Base-by-base conservation (phyloP, 1,284 basidiomycete species). In the Ustilago hordei region DNA sequence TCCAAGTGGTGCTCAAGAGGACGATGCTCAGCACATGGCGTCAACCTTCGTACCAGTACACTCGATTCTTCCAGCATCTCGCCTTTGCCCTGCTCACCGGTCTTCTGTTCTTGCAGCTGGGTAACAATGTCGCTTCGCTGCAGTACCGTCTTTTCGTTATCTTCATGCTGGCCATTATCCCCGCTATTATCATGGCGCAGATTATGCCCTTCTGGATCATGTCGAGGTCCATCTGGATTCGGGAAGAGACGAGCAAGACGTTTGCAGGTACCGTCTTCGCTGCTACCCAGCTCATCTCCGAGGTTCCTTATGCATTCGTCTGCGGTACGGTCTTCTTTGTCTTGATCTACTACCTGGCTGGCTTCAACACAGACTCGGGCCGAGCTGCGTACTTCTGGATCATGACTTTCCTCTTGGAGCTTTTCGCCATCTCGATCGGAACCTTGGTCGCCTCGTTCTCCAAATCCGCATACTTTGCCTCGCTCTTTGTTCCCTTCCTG, bases 151-250 rank as follows among this genome's bases (percentile, higher is more conserved):
- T 94, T 41, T 95, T 95, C 86, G 90, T 89, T 32, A 90, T 93
- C 60, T 83, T 78, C 13, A 80, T 69, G 63, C 56, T 87, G 85
- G 88, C 89, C 17, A 89, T 93, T 53, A 85, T 93, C 34, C 92
- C 93, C 19, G 91, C 92, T 32, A 90, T 94, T 77, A 88, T 94
- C 77, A 92, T 93, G 89, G 87, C 89, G 2, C 92, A 93, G 86
- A 91, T 95, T 66, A 92, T 94, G 86, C 93, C 94, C 0, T 93
- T 81, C 87, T 96, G 94, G 89, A 93, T 96, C 82, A 89, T 91
- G 87, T 92, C 92, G 69, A 89, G 94, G 28, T 70, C 69, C 45
- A 81, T 79, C 39, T 81, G 66, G 69, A 81, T 82, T 28, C 77
- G 82, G 3, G 82, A 83, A 48, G 81, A 82, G 62, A 78, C 81